Evolutionary conservation across 768 basidiomycete species (phyloP).

Genomic region (Tulasnella sp.): DNA sequence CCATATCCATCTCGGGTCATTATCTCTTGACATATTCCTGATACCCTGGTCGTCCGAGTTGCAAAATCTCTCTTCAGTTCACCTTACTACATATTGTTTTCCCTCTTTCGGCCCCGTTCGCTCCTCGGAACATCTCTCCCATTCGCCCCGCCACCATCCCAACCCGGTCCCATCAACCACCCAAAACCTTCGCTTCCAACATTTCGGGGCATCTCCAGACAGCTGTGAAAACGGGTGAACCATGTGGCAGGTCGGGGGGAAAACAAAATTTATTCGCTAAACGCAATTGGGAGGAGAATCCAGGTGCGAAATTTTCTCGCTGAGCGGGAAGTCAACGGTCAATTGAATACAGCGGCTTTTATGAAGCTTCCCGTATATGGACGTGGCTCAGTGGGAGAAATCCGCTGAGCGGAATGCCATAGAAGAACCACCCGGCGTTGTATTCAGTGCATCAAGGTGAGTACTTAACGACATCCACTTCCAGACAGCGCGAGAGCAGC

Average conservation of each 20-base stretch:
- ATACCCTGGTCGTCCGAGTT: slow-evolving; percentile 9
- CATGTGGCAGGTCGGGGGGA: not conserved
- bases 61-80: not conserved
- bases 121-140: slow-evolving; percentile 5
- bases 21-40: slow-evolving; percentile 1
- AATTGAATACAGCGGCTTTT: slow-evolving; percentile 6
- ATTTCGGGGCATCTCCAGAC: not conserved
- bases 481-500: not conserved
- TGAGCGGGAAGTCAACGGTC: slow-evolving; percentile 7
- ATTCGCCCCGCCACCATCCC: not conserved
- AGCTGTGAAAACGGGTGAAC: not conserved
- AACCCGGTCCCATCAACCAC: not conserved
- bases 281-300: slow-evolving; percentile 6
- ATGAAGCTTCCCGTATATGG: slow-evolving; percentile 10
- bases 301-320: slow-evolving; percentile 7
- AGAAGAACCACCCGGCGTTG: not conserved
- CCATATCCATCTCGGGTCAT: slow-evolving; percentile 3
- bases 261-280: not conserved
- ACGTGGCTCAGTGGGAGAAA: slow-evolving; percentile 7
- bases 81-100: slow-evolving; percentile 7
- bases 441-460: slow-evolving; percentile 6
- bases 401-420: not conserved
- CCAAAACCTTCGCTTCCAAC: not conserved
- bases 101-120: slow-evolving; percentile 3
- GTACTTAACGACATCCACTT: slow-evolving; percentile 5